Conservation (phyloP, 495 filamentous ascomycete species). For the Extremus antarcticus region DNA sequence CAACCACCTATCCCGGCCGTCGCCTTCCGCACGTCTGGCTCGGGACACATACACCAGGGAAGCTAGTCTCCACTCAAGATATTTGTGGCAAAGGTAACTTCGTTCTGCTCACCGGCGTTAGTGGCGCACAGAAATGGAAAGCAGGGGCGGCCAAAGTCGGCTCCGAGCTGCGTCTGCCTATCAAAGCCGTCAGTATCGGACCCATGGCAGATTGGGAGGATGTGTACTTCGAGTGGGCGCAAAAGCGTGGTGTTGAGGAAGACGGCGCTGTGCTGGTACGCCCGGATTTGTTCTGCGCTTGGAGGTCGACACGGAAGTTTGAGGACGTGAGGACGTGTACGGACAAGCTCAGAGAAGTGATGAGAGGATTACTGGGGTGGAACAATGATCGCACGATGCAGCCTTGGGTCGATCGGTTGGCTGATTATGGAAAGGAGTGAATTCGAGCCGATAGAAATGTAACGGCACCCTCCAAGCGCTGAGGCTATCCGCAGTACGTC, state of each 20-base stretch:
- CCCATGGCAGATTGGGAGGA: conserved; percentile 41
- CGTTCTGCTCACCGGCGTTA: conserved; percentile 38
- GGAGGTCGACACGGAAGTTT: too few species aligned
- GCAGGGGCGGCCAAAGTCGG: conserved; percentile 29
- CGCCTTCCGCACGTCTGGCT: conserved; percentile 46
- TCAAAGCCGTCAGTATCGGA: conserved; percentile 38
- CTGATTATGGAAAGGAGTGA: too few species aligned
- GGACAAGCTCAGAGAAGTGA: conserved; percentile 1
- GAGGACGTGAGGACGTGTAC: conserved; percentile 21
- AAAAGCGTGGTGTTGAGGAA: conserved; percentile 37
- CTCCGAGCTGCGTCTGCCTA: conserved; percentile 27
- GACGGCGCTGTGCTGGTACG: conserved; percentile 40
- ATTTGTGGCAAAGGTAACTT: conserved; percentile 41
- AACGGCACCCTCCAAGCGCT: too few species aligned
- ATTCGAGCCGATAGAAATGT: too few species aligned
- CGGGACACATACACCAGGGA: not conserved
- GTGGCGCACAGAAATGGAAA: conserved; percentile 39
- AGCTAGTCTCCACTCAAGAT: conserved; percentile 39
- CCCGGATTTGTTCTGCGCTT: conserved; percentile 41
- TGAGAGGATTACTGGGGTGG: too few species aligned
- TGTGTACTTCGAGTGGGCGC: conserved; percentile 41
- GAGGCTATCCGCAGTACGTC: too few species aligned
- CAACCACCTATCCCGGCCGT: conserved; percentile 40
- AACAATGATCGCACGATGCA: too few species aligned
- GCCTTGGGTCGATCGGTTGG: too few species aligned